Evolutionary conservation across 2,329 filamentous ascomycete genomes (phyloP).

Genomic region (Tetracladium maxilliforme): DNA sequence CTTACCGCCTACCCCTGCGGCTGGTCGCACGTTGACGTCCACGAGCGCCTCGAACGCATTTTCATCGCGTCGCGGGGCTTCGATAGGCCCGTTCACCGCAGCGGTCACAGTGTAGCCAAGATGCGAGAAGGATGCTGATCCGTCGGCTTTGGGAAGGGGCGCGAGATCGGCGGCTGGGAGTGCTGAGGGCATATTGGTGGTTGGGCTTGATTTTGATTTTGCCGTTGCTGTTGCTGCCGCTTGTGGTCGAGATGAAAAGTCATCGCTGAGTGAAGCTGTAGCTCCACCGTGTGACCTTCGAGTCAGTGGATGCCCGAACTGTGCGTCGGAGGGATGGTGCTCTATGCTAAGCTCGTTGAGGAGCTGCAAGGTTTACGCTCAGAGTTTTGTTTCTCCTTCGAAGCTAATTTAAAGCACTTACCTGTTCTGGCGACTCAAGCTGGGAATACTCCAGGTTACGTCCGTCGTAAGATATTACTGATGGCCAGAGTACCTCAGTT

Average conservation of each 20-base stretch:
- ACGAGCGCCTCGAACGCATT: constrained; percentile 81
- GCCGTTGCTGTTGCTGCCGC: not conserved
- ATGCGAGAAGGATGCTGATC: constrained; percentile 64
- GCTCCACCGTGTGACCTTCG: no score
- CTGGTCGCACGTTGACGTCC: constrained; percentile 80
- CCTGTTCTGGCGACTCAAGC: no score
- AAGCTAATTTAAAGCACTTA: no score
- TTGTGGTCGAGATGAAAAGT: not conserved
- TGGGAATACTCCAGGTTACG: no score
- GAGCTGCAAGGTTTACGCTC: no score
- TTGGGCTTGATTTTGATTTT: constrained; percentile 1
- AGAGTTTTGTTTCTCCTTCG: no score
- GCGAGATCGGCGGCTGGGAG: constrained; percentile 32
- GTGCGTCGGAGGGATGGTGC: no score
- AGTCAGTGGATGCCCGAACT: no score
- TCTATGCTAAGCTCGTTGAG: no score
- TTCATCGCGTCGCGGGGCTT: constrained; percentile 79
- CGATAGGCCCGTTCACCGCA: constrained; percentile 84
- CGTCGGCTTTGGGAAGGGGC: constrained; percentile 57
- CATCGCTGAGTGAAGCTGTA: no score
- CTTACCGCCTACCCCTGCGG: constrained; percentile 67
- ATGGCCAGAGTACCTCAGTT: no score
- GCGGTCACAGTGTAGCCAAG: constrained; percentile 70
- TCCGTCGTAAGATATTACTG: no score
- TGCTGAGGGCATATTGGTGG: constrained; percentile 26